Percentiles rank a stretch among this genome's conserved stretches.
phyloP scores from a whole-genome alignment of 2,329 filamentous ascomycete genomes.

The Colletotrichum plurivorum region DNA sequence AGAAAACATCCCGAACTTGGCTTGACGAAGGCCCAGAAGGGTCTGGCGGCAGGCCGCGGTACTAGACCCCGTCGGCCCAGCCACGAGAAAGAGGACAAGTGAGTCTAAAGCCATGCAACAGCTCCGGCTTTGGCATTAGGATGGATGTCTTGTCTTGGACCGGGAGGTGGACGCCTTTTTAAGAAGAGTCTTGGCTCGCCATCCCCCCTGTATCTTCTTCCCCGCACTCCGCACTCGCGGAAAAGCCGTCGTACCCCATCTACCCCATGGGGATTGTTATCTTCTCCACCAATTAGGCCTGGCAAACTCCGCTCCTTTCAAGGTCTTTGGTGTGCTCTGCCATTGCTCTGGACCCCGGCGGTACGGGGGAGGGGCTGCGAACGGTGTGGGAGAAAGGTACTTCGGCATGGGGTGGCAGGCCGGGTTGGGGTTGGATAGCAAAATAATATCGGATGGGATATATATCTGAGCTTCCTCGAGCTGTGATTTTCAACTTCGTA shows the following conservation, averaged over 20 bases:
- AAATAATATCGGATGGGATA: conserved; percentile 4
- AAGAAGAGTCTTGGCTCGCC: conserved; percentile 23
- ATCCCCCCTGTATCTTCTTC: conserved; percentile 8
- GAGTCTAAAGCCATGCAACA: not conserved
- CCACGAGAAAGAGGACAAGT: not conserved
- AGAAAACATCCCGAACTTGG: not conserved
- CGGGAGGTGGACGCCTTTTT: conserved; percentile 12
- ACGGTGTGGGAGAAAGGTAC: not conserved
- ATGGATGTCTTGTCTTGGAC: conserved; percentile 3
- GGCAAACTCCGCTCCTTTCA: conserved; percentile 17
- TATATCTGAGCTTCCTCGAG: conserved; percentile 15
- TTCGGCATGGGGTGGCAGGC: not conserved
- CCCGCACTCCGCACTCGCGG: conserved; percentile 36
- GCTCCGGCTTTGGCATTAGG: conserved; percentile 2
- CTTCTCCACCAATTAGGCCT: conserved; percentile 35
- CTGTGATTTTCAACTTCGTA: not conserved
- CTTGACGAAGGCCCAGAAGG: not conserved
- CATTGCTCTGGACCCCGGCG: conserved; percentile 4
- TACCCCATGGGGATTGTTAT: conserved; percentile 30
- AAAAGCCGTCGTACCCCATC: conserved; percentile 35
- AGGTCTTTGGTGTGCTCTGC: too few species aligned
- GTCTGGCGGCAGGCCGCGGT: not conserved
- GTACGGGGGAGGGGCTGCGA: conserved; percentile 16
- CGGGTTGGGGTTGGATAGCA: not conserved
- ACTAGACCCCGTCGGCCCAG: conserved; percentile 22